Evolutionary conservation across 768 basidiomycete genomes (phyloP).

Genomic region (Amanita exitialis): DNA sequence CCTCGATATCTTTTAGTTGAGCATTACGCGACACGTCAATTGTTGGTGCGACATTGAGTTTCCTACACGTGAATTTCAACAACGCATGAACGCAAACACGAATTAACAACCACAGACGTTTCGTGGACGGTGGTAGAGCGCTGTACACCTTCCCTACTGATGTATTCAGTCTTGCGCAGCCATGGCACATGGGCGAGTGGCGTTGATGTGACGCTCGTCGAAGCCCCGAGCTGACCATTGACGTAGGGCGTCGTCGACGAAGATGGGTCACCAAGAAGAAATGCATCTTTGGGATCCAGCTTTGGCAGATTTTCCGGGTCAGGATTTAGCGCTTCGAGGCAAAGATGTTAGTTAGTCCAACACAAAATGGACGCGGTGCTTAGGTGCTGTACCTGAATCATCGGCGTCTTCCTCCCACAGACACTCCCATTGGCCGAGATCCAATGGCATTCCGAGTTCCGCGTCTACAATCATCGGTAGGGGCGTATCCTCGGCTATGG

Average conservation of each 20-base stretch:
- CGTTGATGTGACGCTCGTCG: constrained; percentile 28
- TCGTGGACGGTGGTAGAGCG: constrained; percentile 33
- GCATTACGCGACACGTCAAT: constrained; percentile 70
- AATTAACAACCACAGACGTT: constrained; percentile 31
- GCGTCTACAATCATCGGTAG: constrained; percentile 96
- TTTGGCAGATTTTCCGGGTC: constrained; percentile 44
- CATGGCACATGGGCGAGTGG: constrained; percentile 70
- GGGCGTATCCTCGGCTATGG: constrained; percentile 70
- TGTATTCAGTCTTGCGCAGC: constrained; percentile 89
- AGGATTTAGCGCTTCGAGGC: constrained; percentile 45
- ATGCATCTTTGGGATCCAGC: constrained; percentile 68
- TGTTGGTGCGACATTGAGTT: constrained; percentile 31
- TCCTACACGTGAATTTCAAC: constrained; percentile 22
- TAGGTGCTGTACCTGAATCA: constrained; percentile 41
- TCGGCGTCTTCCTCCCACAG: constrained; percentile 77
- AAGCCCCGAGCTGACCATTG: constrained; percentile 25
- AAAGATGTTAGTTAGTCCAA: not conserved
- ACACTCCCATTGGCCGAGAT: constrained; percentile 73
- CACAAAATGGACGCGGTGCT: not conserved
- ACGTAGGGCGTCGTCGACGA: constrained; percentile 33
- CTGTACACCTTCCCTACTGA: constrained; percentile 50
- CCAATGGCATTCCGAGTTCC: constrained; percentile 94
- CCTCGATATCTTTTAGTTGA: constrained; percentile 70
- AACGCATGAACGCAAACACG: not conserved
- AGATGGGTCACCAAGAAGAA: constrained; percentile 62